phyloP scores from a whole-genome alignment of 2,329 filamentous ascomycete species.

The Pseudogymnoascus sp. region DNA sequence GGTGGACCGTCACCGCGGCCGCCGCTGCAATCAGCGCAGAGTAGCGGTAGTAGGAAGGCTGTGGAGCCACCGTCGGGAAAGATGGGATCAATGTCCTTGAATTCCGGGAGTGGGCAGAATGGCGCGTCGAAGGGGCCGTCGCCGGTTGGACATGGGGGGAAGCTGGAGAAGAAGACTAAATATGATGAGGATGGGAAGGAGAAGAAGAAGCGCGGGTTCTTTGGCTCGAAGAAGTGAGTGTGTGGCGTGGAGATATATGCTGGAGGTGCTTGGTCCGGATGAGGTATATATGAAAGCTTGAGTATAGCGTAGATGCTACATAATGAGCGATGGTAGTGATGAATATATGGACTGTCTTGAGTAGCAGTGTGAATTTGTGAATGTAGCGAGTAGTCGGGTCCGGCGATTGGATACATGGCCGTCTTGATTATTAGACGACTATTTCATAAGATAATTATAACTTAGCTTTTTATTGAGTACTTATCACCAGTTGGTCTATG shows the following conservation, averaged over 20 bases:
- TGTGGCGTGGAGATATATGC: neutral
- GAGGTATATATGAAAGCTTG: slow-evolving; percentile 6
- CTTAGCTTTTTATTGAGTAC: too few species aligned
- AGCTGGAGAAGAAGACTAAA: slow-evolving; percentile 49
- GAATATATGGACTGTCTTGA: neutral
- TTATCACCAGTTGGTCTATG: too few species aligned
- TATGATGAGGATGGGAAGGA: slow-evolving; percentile 29
- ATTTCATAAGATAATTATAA: too few species aligned
- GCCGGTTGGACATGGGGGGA: slow-evolving; percentile 32
- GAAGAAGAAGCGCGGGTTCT: slow-evolving; percentile 55
- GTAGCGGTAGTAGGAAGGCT: slow-evolving; percentile 18
- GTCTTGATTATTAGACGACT: too few species aligned
- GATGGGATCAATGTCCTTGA: slow-evolving; percentile 22
- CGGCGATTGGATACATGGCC: too few species aligned
- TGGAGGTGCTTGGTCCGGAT: neutral
- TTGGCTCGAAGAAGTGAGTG: slow-evolving; percentile 50
- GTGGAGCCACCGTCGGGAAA: slow-evolving; percentile 25
- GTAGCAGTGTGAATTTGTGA: neutral
- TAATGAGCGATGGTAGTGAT: neutral
- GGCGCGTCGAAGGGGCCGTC: slow-evolving; percentile 23
- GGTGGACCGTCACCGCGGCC: slow-evolving; percentile 24
- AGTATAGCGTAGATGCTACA: slow-evolving; percentile 5
- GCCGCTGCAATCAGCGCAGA: slow-evolving; percentile 16
- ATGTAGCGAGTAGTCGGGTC: too few species aligned
- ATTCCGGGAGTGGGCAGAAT: slow-evolving; percentile 24